Conservation (phyloP, 805 yeast species). For the Candida hispaniensis region DNA sequence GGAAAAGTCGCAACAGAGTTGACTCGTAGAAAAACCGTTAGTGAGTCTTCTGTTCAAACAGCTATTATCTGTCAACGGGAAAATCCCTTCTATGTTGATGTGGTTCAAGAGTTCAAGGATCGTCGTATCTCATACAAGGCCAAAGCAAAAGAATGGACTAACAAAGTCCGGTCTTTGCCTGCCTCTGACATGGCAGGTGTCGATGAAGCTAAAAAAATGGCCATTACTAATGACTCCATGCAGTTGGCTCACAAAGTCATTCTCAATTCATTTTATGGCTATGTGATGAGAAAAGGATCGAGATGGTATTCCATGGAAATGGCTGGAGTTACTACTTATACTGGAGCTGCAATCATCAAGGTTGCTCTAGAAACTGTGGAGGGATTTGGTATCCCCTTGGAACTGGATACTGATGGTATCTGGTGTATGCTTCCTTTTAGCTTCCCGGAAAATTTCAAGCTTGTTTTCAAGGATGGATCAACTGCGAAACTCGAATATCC, state of each 20-base stretch:
- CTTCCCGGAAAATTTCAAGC: conserved; percentile 79
- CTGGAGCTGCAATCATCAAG: conserved; percentile 97
- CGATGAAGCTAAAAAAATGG: conserved; percentile 92
- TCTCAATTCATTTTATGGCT: conserved; percentile 92
- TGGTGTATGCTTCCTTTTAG: conserved; percentile 96
- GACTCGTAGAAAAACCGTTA: conserved; percentile 67
- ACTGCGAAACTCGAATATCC: conserved; percentile 75
- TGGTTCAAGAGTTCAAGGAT: conserved; percentile 90
- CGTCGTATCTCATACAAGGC: conserved; percentile 94
- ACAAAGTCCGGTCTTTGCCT: conserved; percentile 49
- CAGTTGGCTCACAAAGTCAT: conserved; percentile 97
- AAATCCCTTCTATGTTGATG: conserved; percentile 91
- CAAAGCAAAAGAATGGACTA: conserved; percentile 88
- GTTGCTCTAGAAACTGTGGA: conserved; percentile 91
- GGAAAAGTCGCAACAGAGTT: conserved; percentile 78
- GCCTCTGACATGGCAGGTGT: conserved; percentile 45
- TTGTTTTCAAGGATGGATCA: conserved; percentile 68
- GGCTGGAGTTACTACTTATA: conserved; percentile 98
- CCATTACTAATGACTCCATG: conserved; percentile 83
- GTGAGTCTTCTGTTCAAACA: conserved; percentile 78
- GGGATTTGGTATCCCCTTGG: conserved; percentile 87
- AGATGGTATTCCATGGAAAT: conserved; percentile 99
- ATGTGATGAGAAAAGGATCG: conserved; percentile 98
- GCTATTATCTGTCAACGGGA: conserved; percentile 95
- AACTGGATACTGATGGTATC: conserved; percentile 96